Conservation (phyloP, 2,329 filamentous ascomycete genomes). For the Aspergillus persii region DNA sequence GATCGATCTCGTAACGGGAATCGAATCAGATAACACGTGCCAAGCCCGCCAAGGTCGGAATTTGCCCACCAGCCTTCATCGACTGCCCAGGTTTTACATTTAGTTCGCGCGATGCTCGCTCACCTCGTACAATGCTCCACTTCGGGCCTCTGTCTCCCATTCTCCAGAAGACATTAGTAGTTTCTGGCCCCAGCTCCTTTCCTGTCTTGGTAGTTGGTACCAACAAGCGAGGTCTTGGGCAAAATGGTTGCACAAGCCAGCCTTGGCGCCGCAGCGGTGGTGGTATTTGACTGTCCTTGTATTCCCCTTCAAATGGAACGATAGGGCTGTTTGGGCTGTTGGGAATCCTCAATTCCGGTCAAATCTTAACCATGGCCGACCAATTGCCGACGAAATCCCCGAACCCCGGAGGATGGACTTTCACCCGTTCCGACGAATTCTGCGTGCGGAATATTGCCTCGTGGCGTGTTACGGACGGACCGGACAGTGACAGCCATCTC, state of each 20-base stretch:
- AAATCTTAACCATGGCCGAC: neutral
- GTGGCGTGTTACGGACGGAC: conserved; percentile 11
- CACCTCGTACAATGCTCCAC: neutral
- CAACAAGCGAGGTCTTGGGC: neutral
- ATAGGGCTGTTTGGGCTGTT: neutral
- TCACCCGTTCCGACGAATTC: neutral
- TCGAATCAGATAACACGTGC: conserved; percentile 15
- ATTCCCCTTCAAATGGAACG: neutral
- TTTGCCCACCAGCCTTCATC: neutral
- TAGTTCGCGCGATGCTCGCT: neutral
- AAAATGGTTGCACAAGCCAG: neutral
- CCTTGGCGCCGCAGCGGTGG: neutral
- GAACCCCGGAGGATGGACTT: neutral
- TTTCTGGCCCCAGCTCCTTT: neutral
- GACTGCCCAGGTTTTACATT: neutral
- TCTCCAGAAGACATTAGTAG: neutral
- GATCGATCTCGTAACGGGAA: neutral
- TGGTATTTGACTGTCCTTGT: neutral
- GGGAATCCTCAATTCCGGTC: neutral
- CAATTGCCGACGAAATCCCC: neutral
- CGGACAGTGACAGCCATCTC: conserved; percentile 15
- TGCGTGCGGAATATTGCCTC: neutral
- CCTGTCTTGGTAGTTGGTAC: neutral
- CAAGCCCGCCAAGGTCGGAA: conserved; percentile 8
- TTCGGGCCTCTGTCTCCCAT: neutral